Base-by-base conservation (phyloP, 1,284 basidiomycete genomes). In the Wolfiporia cocos region DNA sequence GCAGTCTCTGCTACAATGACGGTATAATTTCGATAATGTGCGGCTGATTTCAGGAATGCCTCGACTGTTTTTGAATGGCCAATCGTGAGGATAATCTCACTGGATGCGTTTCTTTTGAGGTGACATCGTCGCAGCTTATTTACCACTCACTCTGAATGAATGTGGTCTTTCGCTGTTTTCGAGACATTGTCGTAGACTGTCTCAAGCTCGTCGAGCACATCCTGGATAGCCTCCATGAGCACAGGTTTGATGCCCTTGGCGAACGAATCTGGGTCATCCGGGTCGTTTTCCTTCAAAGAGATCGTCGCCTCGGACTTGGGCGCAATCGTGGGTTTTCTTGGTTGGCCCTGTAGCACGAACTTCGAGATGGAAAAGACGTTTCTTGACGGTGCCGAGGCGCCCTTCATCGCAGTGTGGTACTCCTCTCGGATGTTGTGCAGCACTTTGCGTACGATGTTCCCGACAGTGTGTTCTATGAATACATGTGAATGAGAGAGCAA, bases 21-120 rank as follows among this genome's bases (percentile, higher is more conserved):
- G 20, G 94, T 96, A 60, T 93, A 98, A 61, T 94, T 94, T 53
- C 92, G 77, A 58, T 92, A 81, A 53, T 91, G 86, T 17, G 87
- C 88, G 1, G 93, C 95, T 10, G 89, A 74, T 62, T 91, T 93
- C 39, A 99, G 70, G 68, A 98, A 99, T 2, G 85, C 74, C 61
- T 93, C 90, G n/a, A 98, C 92, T 0, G 95, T 98, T 55, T 76
- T 81, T 31, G 92, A 95, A 65, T 90, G 81, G n/a, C 94, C 94
- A 31, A 99, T 76, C 0, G 95, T 99, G 49, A 99, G 67, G 51
- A 99, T 93, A 52, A 97, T 94, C 63, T 99, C 95, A 51, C 92
- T 95, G 57, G 4, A 46, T 38, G 47, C n/a, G n/a, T n/a, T n/a
- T n/a, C n/a, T n/a, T n/a, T n/a, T n/a, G n/a, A n/a, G n/a, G n/a